Evolutionary conservation across 148 eudicot genomes (phyloP), one percentile per base, ranked within the genome.

Genomic region (Chenopodium quinoa): DNA sequence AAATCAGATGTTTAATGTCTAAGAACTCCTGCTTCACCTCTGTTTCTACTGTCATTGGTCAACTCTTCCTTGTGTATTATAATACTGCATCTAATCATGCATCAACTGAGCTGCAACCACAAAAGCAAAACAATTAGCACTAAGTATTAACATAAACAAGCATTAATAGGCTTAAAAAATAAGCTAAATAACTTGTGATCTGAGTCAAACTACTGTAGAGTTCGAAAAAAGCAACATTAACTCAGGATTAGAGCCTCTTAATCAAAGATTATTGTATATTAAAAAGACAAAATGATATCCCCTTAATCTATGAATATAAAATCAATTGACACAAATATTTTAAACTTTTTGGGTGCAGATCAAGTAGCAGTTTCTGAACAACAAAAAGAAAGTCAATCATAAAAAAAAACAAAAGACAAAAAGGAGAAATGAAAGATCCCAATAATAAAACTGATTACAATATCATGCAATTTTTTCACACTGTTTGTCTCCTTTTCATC

Each of bases 11-110:
- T 71, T 32, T 4, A 71, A 3, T 37, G 14, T 71, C 47, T 40
- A 40, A 40, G 44, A 67, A 19, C 27, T 72, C 58, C 1, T 71
- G 7, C 68, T 63, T 25, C 31, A 12, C 54, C 47, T 54, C 71
- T 37, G 32, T 67, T 27, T 78, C 64, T 75, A 75, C 62, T 64
- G 56, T 76, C 64, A 40, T 56, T 81, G 40, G 4, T 77, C 80
- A 29, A 40, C 78, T 78, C 77, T 74, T 64, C 80, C 86, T 83
- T 69, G 84, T 79, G 44, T 56, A 56, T 56, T 56, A 31, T 75
- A 65, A 29, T 60, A 76, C 62, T 58, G 31, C 73, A 32, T 9
- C 16, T 47, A 37, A 32, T 25, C 71, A 46, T 29, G 68, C 22
- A 22, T n/a, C 31, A 62, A 64, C 54, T 64, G 40, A 27, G 23